Base-by-base conservation (phyloP, 2,329 filamentous ascomycete genomes). In the Dactylellina haptotyla region DNA sequence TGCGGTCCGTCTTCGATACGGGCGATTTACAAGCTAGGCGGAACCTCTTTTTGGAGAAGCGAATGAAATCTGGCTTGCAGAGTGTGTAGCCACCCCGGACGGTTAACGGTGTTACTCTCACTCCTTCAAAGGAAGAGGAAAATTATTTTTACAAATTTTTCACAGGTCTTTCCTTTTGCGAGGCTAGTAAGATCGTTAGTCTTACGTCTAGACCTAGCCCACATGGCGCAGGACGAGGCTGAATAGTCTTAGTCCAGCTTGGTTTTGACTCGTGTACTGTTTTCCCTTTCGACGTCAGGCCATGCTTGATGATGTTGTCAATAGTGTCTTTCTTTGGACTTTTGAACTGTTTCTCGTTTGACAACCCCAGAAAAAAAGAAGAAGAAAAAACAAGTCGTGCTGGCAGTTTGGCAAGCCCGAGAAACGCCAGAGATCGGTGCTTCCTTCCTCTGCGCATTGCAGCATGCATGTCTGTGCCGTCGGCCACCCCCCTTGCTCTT, bases 401-500 rank as follows among this genome's bases (percentile, higher is more conserved):
- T 62, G 57, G 56, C 64, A 54, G 23, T 39, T 37, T 48, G 25
- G 41, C 41, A 53, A 46, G 6, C n/a, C 14, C 12, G 46, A 63
- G 57, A 30, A n/a, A 59, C 58, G 51, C 53, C 63, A 53, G 39
- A 61, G 67, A 72, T 72, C 67, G 51, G 46, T 59, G 67, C 59
- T 59, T 46, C 58, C 54, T 54, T 41, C 53, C 32, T 53, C 50
- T 45, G n/a, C n/a, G 69, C 69, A 66, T 73, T 46, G 69, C 69
- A 73, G 41, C 28, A 45, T 61, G 61, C 61, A 61, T 59, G 32
- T 25, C 67, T 72, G 46, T 58, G 66, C 66, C 66, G 58, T 71
- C 66, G 54, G 41, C 16, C 43, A 39, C 28, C 53, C 16, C 57
- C 48, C 69, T 53, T 65, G 62, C 46, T 45, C 69, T 25, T 48